Percentiles rank a stretch among this genome's conserved stretches.
Evolutionary conservation across 345 rosid species (phyloP).

Genomic region (Salix suchowensis): DNA sequence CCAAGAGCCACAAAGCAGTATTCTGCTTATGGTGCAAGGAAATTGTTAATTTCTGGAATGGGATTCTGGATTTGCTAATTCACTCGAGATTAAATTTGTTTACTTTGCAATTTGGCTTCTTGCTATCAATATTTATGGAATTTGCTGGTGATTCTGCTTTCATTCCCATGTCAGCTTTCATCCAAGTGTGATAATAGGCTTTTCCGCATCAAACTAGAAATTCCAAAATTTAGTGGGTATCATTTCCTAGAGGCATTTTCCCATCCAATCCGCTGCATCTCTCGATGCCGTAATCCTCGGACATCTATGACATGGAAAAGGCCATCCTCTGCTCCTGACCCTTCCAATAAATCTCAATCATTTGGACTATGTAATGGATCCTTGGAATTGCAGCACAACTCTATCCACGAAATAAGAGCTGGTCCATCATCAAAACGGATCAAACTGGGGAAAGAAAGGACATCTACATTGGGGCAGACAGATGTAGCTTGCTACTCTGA

Average conservation of each 20-base stretch:
- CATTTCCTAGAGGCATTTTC: conserved; percentile 65
- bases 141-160: conserved; percentile 2
- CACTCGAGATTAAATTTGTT: not conserved
- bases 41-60: not conserved
- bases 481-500: conserved; percentile 51
- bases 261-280: conserved; percentile 63
- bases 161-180: conserved; percentile 54
- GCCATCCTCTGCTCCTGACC: conserved; percentile 25
- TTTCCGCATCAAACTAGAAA: conserved; percentile 58
- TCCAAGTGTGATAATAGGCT: conserved; percentile 72
- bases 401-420: conserved; percentile 43
- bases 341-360: conserved; percentile 33
- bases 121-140: conserved; percentile 1
- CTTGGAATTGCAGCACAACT: conserved; percentile 32
- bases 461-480: conserved; percentile 34
- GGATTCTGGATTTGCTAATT: not conserved
- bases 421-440: conserved; percentile 57
- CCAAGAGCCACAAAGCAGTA: not conserved
- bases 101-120: not conserved
- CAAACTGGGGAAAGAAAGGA: conserved; percentile 47
- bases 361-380: conserved; percentile 33
- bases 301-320: conserved; percentile 49
- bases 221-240: conserved; percentile 47
- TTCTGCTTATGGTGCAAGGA: not conserved
- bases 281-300: conserved; percentile 41